Evolutionary conservation across 2,329 filamentous ascomycete genomes (phyloP).

Genomic region (Neopestalotiopsis sp.): DNA sequence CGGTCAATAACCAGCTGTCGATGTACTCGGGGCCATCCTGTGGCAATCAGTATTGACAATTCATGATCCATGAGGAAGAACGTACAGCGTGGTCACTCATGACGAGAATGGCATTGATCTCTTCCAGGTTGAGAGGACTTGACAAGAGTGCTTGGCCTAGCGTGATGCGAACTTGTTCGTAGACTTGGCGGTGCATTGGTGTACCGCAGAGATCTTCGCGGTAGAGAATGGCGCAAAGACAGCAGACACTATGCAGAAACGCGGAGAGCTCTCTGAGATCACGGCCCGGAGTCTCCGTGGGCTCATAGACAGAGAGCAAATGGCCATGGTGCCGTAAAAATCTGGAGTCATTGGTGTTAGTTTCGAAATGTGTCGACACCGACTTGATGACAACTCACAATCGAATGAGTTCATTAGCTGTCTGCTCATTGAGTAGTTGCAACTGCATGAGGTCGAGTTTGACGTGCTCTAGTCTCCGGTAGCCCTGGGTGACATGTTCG

Average conservation of each 20-base stretch:
- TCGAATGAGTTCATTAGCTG: slow-evolving; percentile 34
- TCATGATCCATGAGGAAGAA: background rate
- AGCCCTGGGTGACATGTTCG: slow-evolving; percentile 33
- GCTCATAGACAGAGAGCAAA: slow-evolving; percentile 31
- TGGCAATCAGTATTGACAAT: background rate
- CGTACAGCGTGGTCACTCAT: slow-evolving; percentile 41
- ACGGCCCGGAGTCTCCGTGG: slow-evolving; percentile 37
- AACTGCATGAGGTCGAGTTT: slow-evolving; percentile 36
- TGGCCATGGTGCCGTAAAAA: slow-evolving; percentile 36
- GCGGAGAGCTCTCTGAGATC: slow-evolving; percentile 39
- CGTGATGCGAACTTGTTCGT: slow-evolving; percentile 43
- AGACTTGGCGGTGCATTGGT: slow-evolving; percentile 39
- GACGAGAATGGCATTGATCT: slow-evolving; percentile 45
- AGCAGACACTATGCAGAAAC: slow-evolving; percentile 46
- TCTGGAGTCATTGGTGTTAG: slow-evolving; percentile 20
- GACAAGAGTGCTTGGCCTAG: slow-evolving; percentile 44
- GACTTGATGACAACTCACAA: slow-evolving; percentile 28
- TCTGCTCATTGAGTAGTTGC: slow-evolving; percentile 35
- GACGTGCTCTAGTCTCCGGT: slow-evolving; percentile 32
- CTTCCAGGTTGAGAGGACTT: slow-evolving; percentile 45
- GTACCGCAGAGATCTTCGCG: slow-evolving; percentile 36
- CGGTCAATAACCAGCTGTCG: slow-evolving; percentile 47
- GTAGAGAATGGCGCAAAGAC: slow-evolving; percentile 43
- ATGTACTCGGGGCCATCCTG: slow-evolving; percentile 43
- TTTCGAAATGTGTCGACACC: no score